Evolutionary conservation across 495 filamentous ascomycete species (phyloP).

Genomic region (Hyaloscypha finlandica): DNA sequence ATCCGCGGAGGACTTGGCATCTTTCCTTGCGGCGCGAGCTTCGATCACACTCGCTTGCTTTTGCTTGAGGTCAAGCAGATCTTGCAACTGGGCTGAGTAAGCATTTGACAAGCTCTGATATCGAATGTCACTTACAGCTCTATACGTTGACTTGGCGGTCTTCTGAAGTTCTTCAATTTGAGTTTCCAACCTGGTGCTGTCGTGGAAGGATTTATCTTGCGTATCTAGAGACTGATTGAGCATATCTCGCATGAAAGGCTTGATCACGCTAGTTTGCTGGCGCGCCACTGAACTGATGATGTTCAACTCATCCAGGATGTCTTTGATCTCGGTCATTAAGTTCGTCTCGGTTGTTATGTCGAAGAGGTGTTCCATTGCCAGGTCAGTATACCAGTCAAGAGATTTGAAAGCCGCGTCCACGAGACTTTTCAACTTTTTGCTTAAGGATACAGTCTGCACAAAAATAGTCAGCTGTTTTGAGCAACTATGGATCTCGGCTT

Average conservation of each 20-base stretch:
- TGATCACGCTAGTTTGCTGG: background rate
- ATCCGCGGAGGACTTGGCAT: background rate
- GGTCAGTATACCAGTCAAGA: background rate
- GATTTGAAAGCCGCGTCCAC: background rate
- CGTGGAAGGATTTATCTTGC: background rate
- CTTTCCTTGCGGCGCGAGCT: background rate
- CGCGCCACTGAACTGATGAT: constrained; percentile 1
- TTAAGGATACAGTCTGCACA: background rate
- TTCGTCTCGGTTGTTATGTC: background rate
- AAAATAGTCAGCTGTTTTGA: background rate
- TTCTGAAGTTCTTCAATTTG: background rate
- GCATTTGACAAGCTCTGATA: background rate
- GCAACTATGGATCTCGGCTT: background rate
- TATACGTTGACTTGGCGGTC: background rate
- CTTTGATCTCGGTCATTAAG: constrained; percentile 2
- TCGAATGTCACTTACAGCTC: background rate
- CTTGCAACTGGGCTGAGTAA: constrained; percentile 1
- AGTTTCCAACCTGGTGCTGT: background rate
- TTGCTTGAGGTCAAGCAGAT: constrained; percentile 1
- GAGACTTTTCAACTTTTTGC: background rate
- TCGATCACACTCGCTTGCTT: constrained; percentile 1
- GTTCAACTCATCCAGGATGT: background rate
- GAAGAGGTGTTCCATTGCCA: background rate
- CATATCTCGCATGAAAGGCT: background rate
- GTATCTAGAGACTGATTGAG: background rate